Evolutionary conservation across 1,284 basidiomycete genomes (phyloP).

Genomic region (Cutaneotrichosporon spelunceum): DNA sequence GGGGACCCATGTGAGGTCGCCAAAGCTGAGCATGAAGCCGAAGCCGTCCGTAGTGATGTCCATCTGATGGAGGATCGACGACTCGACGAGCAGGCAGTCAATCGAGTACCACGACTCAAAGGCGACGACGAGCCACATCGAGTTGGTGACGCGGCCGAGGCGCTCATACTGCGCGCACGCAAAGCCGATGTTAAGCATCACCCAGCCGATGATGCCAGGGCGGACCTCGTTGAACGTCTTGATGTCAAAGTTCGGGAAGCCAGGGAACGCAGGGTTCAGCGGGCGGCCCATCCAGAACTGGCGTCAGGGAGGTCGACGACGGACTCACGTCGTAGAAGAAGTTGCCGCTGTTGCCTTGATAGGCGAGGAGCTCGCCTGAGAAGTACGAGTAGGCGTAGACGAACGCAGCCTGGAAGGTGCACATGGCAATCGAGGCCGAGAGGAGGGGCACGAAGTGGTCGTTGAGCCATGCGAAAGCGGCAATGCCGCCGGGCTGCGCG

Average conservation of each 20-base stretch:
- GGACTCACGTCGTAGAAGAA: constrained; percentile 80
- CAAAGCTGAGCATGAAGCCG: constrained; percentile 95
- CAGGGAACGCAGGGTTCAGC: constrained; percentile 71
- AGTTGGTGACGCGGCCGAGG: constrained; percentile 73
- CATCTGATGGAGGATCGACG: constrained; percentile 88
- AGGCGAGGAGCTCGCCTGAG: constrained; percentile 65
- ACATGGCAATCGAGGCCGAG: constrained; percentile 79
- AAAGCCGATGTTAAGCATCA: constrained; percentile 85
- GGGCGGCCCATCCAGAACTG: constrained; percentile 97
- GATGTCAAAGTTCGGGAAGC: constrained; percentile 71
- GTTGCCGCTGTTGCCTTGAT: constrained; percentile 88
- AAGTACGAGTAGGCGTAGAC: constrained; percentile 74
- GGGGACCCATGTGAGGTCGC: constrained; percentile 92
- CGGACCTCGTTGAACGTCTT: constrained; percentile 97
- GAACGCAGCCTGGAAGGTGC: constrained; percentile 67
- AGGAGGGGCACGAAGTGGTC: constrained; percentile 87
- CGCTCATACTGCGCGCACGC: constrained; percentile 83
- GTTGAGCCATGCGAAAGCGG: constrained; percentile 82
- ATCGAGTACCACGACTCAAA: constrained; percentile 87
- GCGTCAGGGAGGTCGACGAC: background rate
- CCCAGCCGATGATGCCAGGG: constrained; percentile 94
- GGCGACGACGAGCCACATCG: constrained; percentile 80
- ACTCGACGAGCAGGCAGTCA: constrained; percentile 58
- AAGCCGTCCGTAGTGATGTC: constrained; percentile 98
- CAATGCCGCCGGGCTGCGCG: constrained; percentile 64